These are phyloP conservation scores for Chrysoporthe puriensis DNA, from an alignment of 2,329 filamentous ascomycete genomes.

Conservation along the genomic window DNA sequence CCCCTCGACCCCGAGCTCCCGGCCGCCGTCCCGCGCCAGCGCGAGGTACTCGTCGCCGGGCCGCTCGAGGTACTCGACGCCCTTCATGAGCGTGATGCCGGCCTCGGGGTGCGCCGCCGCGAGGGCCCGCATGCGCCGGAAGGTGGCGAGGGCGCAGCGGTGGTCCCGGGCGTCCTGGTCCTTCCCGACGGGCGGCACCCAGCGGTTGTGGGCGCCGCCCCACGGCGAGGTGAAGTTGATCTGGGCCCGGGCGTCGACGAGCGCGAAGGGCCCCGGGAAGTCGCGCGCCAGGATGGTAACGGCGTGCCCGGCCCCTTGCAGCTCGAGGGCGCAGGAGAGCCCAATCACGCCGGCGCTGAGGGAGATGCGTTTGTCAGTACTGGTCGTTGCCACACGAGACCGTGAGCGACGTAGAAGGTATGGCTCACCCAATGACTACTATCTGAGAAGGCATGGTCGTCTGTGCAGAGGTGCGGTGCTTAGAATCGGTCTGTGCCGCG, in stretches of 20 bases:
- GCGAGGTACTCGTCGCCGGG: slow-evolving; percentile 45
- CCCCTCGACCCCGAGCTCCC: slow-evolving; percentile 40
- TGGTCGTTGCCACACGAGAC: too few relatives aligned
- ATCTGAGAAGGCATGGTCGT: slow-evolving; percentile 7
- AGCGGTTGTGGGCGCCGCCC: slow-evolving; percentile 61
- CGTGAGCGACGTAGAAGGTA: too few relatives aligned
- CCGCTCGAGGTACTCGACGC: slow-evolving; percentile 56
- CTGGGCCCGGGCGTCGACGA: slow-evolving; percentile 42
- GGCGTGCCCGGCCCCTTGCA: slow-evolving; percentile 45
- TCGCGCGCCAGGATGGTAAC: slow-evolving; percentile 51
- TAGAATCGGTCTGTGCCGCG: neutral
- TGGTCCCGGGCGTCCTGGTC: slow-evolving; percentile 42
- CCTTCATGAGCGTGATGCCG: slow-evolving; percentile 53
- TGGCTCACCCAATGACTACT: slow-evolving; percentile 11
- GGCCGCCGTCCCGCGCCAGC: slow-evolving; percentile 38
- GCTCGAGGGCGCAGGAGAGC: slow-evolving; percentile 51
- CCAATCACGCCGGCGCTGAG: slow-evolving; percentile 58
- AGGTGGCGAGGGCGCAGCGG: slow-evolving; percentile 47
- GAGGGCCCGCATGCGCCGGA: slow-evolving; percentile 45
- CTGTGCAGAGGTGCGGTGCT: neutral
- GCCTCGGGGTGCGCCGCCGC: slow-evolving; percentile 39
- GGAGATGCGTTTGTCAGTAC: too few relatives aligned
- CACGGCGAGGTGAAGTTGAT: slow-evolving; percentile 62
- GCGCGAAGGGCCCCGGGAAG: slow-evolving; percentile 52
- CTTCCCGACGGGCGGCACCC: slow-evolving; percentile 44